Percentiles rank a stretch among this genome's conserved stretches.
These are phyloP conservation scores for Amylocystis lapponica DNA, from an alignment of 768 basidiomycete species.

Conservation along the genomic window DNA sequence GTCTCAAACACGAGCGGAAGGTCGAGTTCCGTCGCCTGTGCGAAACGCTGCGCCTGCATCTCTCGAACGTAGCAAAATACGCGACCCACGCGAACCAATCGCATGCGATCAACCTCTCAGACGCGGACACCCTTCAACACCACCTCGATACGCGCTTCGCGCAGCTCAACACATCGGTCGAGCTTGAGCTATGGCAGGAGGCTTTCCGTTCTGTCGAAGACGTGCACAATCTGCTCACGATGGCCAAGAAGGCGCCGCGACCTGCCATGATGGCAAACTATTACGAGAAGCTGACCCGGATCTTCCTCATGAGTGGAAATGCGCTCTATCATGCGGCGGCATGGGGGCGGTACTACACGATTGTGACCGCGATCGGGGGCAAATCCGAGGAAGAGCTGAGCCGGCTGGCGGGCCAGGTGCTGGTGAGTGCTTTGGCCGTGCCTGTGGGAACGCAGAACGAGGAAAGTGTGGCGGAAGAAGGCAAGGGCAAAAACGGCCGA, in stretches of 20 bases:
- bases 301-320: slow-evolving; percentile 94
- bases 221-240: slow-evolving; percentile 89
- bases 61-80: slow-evolving; percentile 93
- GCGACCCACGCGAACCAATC: slow-evolving; percentile 87
- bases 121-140: slow-evolving; percentile 90
- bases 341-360: slow-evolving; percentile 80
- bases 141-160: slow-evolving; percentile 97
- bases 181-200: slow-evolving; percentile 98
- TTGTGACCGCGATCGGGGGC: slow-evolving; percentile 66
- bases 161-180: slow-evolving; percentile 93
- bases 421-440: slow-evolving; percentile 89
- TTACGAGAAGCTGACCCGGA: slow-evolving; percentile 95
- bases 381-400: slow-evolving; percentile 74
- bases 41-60: slow-evolving; percentile 92
- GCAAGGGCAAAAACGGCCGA: slow-evolving; percentile 65
- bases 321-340: slow-evolving; percentile 95
- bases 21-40: slow-evolving; percentile 96
- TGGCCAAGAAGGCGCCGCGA: slow-evolving; percentile 89
- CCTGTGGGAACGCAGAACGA: slow-evolving; percentile 64
- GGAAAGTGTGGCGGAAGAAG: slow-evolving; percentile 42
- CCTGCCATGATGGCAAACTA: slow-evolving; percentile 98
- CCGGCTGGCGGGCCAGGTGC: slow-evolving; percentile 83
- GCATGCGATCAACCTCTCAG: slow-evolving; percentile 92
- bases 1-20: slow-evolving; percentile 87
- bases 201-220: slow-evolving; percentile 98